Conservation (phyloP, 345 rosid species). For the Arabis alpina region DNA sequence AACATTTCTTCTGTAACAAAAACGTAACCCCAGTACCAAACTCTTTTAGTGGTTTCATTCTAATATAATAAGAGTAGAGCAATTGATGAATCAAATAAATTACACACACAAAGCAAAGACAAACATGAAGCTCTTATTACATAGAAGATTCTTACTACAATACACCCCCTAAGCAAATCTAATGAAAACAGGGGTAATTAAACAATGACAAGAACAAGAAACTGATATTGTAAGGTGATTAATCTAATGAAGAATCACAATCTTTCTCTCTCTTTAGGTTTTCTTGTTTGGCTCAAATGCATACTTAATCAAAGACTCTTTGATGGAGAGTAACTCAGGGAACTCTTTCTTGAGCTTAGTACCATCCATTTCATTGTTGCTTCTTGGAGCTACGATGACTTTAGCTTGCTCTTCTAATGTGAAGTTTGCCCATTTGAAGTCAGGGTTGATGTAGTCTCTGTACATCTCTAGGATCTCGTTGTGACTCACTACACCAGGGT, state of each 20-base stretch:
- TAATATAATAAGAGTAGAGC: slow-evolving; percentile 41
- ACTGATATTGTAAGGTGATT: slow-evolving; percentile 17
- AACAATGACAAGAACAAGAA: slow-evolving; percentile 25
- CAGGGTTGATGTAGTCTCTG: slow-evolving; percentile 66
- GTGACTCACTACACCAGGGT: slow-evolving; percentile 79
- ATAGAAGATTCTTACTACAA: slow-evolving; percentile 25
- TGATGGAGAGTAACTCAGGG: slow-evolving; percentile 66
- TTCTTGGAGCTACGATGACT: slow-evolving; percentile 74
- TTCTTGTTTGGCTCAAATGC: slow-evolving; percentile 66
- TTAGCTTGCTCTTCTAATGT: slow-evolving; percentile 69
- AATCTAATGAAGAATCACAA: slow-evolving; percentile 35
- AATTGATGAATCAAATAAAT: neutral
- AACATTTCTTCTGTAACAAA: slow-evolving; percentile 26
- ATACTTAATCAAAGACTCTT: slow-evolving; percentile 67
- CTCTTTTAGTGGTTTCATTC: slow-evolving; percentile 38
- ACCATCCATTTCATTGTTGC: slow-evolving; percentile 83
- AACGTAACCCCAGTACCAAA: slow-evolving; percentile 25
- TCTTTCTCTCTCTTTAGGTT: slow-evolving; percentile 27
- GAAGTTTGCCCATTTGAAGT: slow-evolving; percentile 66
- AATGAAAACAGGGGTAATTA: slow-evolving; percentile 17
- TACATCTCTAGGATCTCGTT: slow-evolving; percentile 81
- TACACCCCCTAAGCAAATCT: slow-evolving; percentile 28
- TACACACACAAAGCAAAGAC: neutral
- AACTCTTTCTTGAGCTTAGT: slow-evolving; percentile 73
- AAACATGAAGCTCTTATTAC: slow-evolving; percentile 30